Base-by-base conservation (phyloP, 2,329 filamentous ascomycete species). In the Didymella lethalis region DNA sequence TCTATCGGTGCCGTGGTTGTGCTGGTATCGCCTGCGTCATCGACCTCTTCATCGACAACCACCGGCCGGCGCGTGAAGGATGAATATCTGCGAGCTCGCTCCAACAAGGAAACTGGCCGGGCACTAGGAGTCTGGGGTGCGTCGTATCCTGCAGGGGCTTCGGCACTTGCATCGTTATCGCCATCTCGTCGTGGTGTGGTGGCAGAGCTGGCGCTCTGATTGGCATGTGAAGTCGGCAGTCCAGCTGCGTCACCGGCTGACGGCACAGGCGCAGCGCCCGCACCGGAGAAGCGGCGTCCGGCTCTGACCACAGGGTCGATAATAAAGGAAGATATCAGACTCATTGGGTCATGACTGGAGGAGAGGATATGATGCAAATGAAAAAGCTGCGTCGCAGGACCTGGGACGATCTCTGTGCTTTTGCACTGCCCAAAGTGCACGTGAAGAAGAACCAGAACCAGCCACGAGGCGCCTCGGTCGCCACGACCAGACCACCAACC, bases 301-400 rank as follows among this genome's bases (percentile, higher is more conserved):
- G 77, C 75, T 41, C 76, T 74, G 60, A 78, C 73, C 34, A 78
- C 74, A 41, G 77, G 77, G 47, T 77, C 75, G 62, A 78, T 71
- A 64, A 79, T 69, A 54, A 78, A 77, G 14, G 76, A 77, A 47
- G 75, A 75, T 41, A 79, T 70, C 54, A 78, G 63, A 66, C 71
- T 79, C 77, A 79, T 78, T 54, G 65, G 65, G 63, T 52, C 67
- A 73, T 74, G 36, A 36, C 58, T 43, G 34, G 53, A 44, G 48
- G 18, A 43, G 14, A 50, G 40, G 40, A 14, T 18, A 31, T 34
- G n/a, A 44, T 40, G 54, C 18, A 46, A 40, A 31, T 36, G 32
- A 29, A 46, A 38, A 47, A 40, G 45, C 32, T 40, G 31, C 32
- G 31, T 31, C n/a, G 26, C 8, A 18, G 25, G 54, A 41, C 23